These are phyloP conservation scores for Primulina tabacum DNA, from an alignment of 257 asterid species.

Conservation along the genomic window DNA sequence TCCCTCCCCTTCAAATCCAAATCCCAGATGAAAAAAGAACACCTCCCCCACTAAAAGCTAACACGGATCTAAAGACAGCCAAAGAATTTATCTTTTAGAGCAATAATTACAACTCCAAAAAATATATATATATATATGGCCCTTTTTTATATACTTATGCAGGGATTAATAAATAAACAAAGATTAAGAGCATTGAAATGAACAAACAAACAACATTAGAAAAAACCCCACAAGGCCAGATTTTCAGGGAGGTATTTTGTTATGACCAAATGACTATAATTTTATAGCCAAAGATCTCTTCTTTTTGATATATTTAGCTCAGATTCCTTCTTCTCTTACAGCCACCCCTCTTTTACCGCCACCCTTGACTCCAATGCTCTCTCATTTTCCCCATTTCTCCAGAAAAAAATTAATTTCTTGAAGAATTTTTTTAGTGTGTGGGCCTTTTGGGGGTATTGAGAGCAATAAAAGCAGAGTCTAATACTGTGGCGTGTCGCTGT, in stretches of 20 bases:
- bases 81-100: slow-evolving; percentile 20
- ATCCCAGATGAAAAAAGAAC: slow-evolving; percentile 19
- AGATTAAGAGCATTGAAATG: neutral
- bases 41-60: slow-evolving; percentile 19
- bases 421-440: neutral
- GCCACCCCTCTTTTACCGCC: slow-evolving; percentile 28
- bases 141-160: neutral
- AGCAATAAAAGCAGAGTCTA: neutral
- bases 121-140: neutral
- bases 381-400: neutral
- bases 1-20: slow-evolving; percentile 36
- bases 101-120: neutral
- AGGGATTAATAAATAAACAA: neutral
- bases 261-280: neutral
- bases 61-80: slow-evolving; percentile 27
- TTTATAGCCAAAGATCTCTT: neutral
- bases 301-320: slow-evolving; percentile 21
- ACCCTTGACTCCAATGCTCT: slow-evolving; percentile 21
- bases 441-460: slow-evolving; percentile 11
- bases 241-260: slow-evolving; percentile 17
- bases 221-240: slow-evolving; percentile 4
- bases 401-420: neutral
- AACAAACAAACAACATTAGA: slow-evolving; percentile 3
- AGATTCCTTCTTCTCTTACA: neutral
- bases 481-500: slow-evolving; percentile 31